Evolutionary conservation across 2,329 filamentous ascomycete species (phyloP), one percentile per base, ranked within the genome.

Genomic region (Cadophora gregata): DNA sequence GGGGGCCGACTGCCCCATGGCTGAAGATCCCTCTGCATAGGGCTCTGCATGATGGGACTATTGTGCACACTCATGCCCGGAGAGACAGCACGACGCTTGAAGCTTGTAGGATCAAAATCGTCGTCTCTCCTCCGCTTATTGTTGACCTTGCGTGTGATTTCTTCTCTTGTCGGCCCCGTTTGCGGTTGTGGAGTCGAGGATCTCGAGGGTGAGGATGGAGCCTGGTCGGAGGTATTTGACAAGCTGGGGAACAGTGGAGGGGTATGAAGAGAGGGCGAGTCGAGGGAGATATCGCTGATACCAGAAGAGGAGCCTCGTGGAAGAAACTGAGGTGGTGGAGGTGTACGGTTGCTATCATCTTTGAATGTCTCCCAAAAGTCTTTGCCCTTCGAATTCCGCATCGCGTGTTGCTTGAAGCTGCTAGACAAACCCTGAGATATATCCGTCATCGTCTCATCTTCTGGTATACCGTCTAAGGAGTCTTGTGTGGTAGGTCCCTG

Each of bases 41-140:
- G 93, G 64, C 92, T 95, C 77, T 97, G 93, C 73, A 95, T 86
- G 42, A 97, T 85, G 1, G 95, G 95, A 69, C 92, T 96, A 79
- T 95, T 96, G 74, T 97, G 93, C 1, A 91, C 90, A 77, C 93
- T 97, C 84, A 97, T 89, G 19, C 94, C 93, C 0, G 95, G 95
- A 67, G 92, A 96, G 2, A 98, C 95, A 27, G 95, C 95, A 51
- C 95, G 88, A 19, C 95, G 87, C 80, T 98, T 98, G 81, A 97
- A 94, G 68, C 90, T 92, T 47, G 89, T 86, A 1, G 92, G 90
- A 76, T 98, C 94, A 65, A 97, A 90, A 74, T 97, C 94, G 75
- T 97, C 93, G 69, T 97, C 95, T 64, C 93, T 86, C 25, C 93
- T 87, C n/a, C 95, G 89, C 78, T 95, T 96, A 78, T 86, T 88